Evolutionary conservation across 2,329 filamentous ascomycete species (phyloP), one percentile per base, ranked within the genome.

Genomic region (Monilinia laxa): DNA sequence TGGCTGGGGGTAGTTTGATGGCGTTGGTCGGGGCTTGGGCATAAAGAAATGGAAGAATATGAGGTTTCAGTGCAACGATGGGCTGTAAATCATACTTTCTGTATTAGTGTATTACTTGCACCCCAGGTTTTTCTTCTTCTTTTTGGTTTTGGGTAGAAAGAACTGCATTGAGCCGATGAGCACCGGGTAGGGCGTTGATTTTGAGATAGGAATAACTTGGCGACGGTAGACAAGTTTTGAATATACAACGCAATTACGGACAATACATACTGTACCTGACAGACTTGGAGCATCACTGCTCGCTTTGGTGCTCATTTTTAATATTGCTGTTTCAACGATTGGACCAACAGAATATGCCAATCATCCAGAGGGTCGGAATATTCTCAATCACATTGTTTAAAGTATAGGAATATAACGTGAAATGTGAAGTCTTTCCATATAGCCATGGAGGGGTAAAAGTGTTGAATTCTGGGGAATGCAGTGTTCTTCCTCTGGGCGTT

Each of bases 1-100:
- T 87, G 14, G 80, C 79, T 40, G 87, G 87, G 0, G 83, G 84
- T 20, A 76, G 83, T 68, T 75, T 90, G 54, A 90, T 90, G 87
- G 85, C 87, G 25, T 77, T 90, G 67, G 87, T 90, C 2, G 87
- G 87, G 10, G 87, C 87, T 60, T 90, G 86, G 82, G 87, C 87
- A 49, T 76, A 59, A 47, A 4, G 16, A 6, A 23, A 35, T 60
- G 12, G 20, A 60, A 23, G 14, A 3, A 20, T 11, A 20, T 12
- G 23, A 52, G 23, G 14, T 16, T 25, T 52, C 23, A 28, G 12
- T 7, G 23, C 23, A 52, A 31, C 35, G 25, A 51, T 60, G 31
- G 28, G 31, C 25, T 51, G 45, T 51, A 18, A 18, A 38, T 51
- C 38, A 11, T 51, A 38, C 7, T 35, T 35, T 12, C 12, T 16